These are phyloP conservation scores for Populus tremula DNA, from an alignment of 345 rosid species.

Conservation along the genomic window DNA sequence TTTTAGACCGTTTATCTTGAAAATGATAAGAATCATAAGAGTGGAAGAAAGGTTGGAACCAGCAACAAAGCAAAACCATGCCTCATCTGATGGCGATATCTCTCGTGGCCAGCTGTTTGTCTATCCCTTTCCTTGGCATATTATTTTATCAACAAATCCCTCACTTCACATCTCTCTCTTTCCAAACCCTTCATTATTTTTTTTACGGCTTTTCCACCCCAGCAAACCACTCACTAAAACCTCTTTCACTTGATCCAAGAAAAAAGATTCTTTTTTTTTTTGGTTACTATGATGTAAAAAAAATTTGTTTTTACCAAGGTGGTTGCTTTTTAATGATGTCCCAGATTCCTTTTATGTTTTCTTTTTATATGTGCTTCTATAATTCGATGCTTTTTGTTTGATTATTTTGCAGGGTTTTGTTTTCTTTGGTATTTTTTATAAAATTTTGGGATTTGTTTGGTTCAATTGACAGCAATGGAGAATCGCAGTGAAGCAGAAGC, in stretches of 20 bases:
- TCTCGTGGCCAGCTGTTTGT: slow-evolving; percentile 9
- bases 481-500: slow-evolving; percentile 26
- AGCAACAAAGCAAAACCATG: not conserved
- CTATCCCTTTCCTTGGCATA: not conserved
- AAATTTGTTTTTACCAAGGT: not conserved
- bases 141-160: no score
- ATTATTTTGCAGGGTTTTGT: not conserved
- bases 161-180: not conserved
- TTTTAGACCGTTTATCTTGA: not conserved
- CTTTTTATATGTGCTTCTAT: not conserved
- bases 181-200: not conserved
- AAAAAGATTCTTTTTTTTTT: not conserved
- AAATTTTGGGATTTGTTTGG: not conserved
- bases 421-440: not conserved
- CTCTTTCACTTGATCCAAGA: slow-evolving; percentile 13
- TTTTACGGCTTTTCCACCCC: not conserved
- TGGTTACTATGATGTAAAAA: not conserved
- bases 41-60: not conserved
- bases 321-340: not conserved
- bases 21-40: not conserved
- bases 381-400: not conserved
- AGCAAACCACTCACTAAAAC: not conserved
- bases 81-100: not conserved
- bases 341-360: not conserved
- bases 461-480: slow-evolving; percentile 28